A percentile compares a stretch with the other conserved stretches of the same genome.
Conservation (phyloP, 192 early-diverging fungal species). For the Gigaspora rosea region DNA sequence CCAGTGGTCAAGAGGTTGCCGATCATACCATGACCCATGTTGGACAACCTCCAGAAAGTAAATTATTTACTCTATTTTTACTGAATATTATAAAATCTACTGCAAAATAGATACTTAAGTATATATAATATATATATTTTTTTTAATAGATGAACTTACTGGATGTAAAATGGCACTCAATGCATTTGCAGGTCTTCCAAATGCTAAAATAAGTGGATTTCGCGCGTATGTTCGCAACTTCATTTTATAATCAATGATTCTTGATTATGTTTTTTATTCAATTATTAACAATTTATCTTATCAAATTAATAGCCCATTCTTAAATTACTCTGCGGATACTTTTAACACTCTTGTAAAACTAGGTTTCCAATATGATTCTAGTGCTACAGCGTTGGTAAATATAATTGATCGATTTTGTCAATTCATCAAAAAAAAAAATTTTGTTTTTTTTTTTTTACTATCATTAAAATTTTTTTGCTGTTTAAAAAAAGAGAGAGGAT, state of each 20-base stretch:
- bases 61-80: neutral
- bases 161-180: conserved; percentile 46
- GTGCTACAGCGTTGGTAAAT: conserved; percentile 41
- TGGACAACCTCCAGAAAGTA: conserved; percentile 40
- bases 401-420: no score
- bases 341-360: conserved; percentile 46
- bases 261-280: no score
- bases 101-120: no score
- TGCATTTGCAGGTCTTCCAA: conserved; percentile 61
- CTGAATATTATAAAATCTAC: no score
- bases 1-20: conserved; percentile 54
- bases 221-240: conserved; percentile 39
- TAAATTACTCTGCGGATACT: conserved; percentile 54
- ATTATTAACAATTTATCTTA: no score
- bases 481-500: conserved; percentile 36
- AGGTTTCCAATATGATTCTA: conserved; percentile 60
- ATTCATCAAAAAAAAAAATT: no score
- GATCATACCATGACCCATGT: conserved; percentile 59
- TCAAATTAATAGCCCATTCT: conserved; percentile 45
- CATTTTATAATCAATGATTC: no score
- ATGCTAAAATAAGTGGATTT: conserved; percentile 60
- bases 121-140: neutral
- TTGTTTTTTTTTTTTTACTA: no score
- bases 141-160: conserved; percentile 38
- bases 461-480: no score